A percentile compares a stretch with the other conserved stretches of the same genome.
Evolutionary conservation across 495 filamentous ascomycete genomes (phyloP).

Genomic region (Podospora pseudopauciseta): DNA sequence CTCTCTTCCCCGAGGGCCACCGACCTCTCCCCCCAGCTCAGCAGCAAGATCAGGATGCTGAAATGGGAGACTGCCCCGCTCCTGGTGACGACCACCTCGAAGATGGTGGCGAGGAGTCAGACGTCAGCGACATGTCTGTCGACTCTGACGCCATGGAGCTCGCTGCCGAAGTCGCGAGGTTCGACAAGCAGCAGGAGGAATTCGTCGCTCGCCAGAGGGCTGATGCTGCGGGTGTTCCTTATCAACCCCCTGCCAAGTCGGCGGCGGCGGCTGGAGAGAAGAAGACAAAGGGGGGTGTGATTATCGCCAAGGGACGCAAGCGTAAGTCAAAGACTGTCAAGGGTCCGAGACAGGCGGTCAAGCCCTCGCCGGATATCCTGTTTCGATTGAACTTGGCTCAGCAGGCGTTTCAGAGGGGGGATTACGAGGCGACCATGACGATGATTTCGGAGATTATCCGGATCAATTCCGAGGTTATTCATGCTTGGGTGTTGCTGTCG

Average conservation of each 20-base stretch:
- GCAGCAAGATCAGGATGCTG: conserved; percentile 6
- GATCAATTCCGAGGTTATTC: conserved; percentile 78
- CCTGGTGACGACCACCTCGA: conserved; percentile 10
- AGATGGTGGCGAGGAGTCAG: conserved; percentile 17
- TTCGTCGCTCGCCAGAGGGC: conserved; percentile 33
- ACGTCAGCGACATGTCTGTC: conserved; percentile 32
- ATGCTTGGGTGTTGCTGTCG: conserved; percentile 71
- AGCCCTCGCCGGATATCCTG: conserved; percentile 73
- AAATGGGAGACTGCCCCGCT: conserved; percentile 13
- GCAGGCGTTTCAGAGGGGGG: conserved; percentile 61
- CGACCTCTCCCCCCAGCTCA: neutral
- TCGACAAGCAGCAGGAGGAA: conserved; percentile 34
- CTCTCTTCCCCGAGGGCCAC: conserved; percentile 6
- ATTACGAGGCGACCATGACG: conserved; percentile 61
- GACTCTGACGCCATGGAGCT: conserved; percentile 41
- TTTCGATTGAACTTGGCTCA: conserved; percentile 65
- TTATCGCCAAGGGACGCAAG: conserved; percentile 15
- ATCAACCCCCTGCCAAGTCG: conserved; percentile 4
- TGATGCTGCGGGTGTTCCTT: conserved; percentile 15
- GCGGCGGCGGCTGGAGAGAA: conserved; percentile 1
- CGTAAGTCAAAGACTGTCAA: conserved; percentile 32
- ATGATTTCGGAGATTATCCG: conserved; percentile 66
- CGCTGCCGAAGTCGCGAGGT: conserved; percentile 32
- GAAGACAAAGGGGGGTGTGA: neutral
- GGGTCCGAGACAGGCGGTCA: conserved; percentile 67